Evolutionary conservation across 1,139 yeast species (phyloP), one percentile per base, ranked within the genome.

Genomic region (Wickerhamiella pararugosa): DNA sequence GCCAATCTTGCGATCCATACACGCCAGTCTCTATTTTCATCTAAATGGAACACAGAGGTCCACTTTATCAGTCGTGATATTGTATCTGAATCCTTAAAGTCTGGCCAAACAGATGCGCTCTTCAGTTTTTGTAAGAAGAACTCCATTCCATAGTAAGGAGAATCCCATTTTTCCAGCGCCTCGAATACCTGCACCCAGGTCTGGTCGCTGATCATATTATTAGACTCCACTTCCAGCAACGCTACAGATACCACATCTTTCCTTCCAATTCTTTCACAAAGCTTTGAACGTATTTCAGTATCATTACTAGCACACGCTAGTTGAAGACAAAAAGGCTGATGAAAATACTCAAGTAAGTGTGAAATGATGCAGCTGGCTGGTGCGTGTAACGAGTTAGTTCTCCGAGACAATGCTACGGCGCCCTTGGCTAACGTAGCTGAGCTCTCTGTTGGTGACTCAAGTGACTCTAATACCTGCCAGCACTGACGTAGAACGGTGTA

Each of bases 121-220:
- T 26, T 27, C 6, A 36, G 5, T 9, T 15, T 29, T 11, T 36
- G 8, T 25, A 27, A 36, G 15, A 36, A 15, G 25, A 29, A 36
- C 25, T 28, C 33, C 28, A 33, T 33, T 21, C 8, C 29, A 15
- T 36, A 36, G 7, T 29, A 9, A 7, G 39, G 39, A n/a, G 30
- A 36, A 32, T 36, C 39, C 21, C 9, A 15, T 4, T 36, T 10
- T 27, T 36, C 39, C 29, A 36, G 15, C 3, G 29, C 39, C n/a
- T n/a, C 28, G n/a, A 36, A 36, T 5, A 33, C 28, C n/a, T 29
- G 27, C 5, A 21, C 28, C 39, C 39, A 36, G 25, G 21, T 15
- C 21, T 15, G 21, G 21, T 15, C 21, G 21, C 21, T 15, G 21
- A 15, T 15, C 21, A 15, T 15, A 15, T 15, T 15, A 15, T 15